Conservation (phyloP, 2,329 filamentous ascomycete genomes). For the Raffaelea deltoideospora region DNA sequence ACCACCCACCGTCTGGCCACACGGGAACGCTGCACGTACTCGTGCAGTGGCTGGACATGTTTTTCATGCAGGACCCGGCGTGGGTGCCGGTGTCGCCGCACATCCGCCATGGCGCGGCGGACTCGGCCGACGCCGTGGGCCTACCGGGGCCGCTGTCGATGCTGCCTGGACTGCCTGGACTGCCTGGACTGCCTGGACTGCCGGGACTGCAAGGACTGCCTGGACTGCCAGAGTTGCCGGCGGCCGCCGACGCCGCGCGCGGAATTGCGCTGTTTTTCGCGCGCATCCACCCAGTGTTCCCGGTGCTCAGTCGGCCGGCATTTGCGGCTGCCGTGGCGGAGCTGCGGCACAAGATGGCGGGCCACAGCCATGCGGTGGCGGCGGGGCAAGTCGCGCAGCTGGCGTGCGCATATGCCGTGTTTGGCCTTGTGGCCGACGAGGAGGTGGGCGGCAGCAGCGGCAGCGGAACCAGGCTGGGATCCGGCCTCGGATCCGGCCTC, state of each 20-base stretch:
- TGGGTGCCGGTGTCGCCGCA: slow-evolving; percentile 4
- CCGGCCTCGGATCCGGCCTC: too few relatives aligned
- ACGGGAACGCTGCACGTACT: slow-evolving; percentile 2
- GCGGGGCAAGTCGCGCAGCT: not conserved
- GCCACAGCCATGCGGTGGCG: too few relatives aligned
- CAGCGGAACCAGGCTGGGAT: too few relatives aligned
- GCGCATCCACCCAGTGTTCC: slow-evolving; percentile 1
- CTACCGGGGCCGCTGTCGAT: not conserved
- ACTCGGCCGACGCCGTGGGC: slow-evolving; percentile 1
- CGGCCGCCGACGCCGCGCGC: not conserved
- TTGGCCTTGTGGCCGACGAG: slow-evolving; percentile 3
- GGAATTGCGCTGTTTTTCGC: not conserved
- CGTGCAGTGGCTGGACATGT: slow-evolving; percentile 6
- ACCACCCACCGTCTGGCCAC: too few relatives aligned
- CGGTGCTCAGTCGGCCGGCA: not conserved
- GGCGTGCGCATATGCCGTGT: slow-evolving; percentile 1
- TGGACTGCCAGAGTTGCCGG: not conserved
- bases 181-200: not conserved
- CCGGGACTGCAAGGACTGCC: not conserved
- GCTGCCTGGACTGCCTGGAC: too few relatives aligned
- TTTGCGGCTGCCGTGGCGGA: not conserved
- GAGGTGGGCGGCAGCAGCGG: too few relatives aligned
- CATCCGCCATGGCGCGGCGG: slow-evolving; percentile 2
- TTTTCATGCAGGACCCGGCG: slow-evolving; percentile 1
- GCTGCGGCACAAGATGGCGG: not conserved